A percentile compares a stretch with the other conserved stretches of the same genome.
Evolutionary conservation across 1,284 basidiomycete genomes (phyloP).

Genomic region (Caloboletus inedulis): DNA sequence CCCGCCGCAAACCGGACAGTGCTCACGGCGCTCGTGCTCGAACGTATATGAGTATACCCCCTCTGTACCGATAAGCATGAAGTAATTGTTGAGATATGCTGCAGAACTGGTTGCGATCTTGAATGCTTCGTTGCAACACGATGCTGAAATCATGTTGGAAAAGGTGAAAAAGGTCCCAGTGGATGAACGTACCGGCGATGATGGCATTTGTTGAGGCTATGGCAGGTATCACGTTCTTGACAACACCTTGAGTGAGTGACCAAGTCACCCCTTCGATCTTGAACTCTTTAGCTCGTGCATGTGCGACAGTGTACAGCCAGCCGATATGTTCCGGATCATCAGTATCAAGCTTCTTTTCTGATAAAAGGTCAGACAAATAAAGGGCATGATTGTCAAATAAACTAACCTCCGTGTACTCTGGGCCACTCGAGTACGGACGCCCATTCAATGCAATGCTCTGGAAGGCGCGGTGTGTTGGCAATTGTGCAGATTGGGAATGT

Average conservation of each 20-base stretch:
- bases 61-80: constrained; percentile 96
- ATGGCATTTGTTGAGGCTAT: constrained; percentile 97
- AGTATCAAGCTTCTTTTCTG: constrained; percentile 92
- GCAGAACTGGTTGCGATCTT: constrained; percentile 96
- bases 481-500: constrained; percentile 99
- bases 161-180: not conserved
- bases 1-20: constrained; percentile 98
- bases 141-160: constrained; percentile 52
- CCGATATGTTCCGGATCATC: constrained; percentile 97
- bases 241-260: constrained; percentile 96
- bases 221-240: constrained; percentile 99
- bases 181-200: constrained; percentile 68
- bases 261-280: constrained; percentile 98
- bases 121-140: constrained; percentile 99
- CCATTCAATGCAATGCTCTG: constrained; percentile 99
- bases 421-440: constrained; percentile 99
- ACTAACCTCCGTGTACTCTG: constrained; percentile 76
- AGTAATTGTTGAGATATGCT: constrained; percentile 96
- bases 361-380: constrained; percentile 6
- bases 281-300: constrained; percentile 83
- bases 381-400: not conserved
- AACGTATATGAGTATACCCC: constrained; percentile 98
- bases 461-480: constrained; percentile 96
- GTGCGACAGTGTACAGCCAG: constrained; percentile 86
- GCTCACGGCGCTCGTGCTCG: constrained; percentile 86